Conservation (phyloP, 2,329 filamentous ascomycete species). For the Aurifilum marmelostoma region DNA sequence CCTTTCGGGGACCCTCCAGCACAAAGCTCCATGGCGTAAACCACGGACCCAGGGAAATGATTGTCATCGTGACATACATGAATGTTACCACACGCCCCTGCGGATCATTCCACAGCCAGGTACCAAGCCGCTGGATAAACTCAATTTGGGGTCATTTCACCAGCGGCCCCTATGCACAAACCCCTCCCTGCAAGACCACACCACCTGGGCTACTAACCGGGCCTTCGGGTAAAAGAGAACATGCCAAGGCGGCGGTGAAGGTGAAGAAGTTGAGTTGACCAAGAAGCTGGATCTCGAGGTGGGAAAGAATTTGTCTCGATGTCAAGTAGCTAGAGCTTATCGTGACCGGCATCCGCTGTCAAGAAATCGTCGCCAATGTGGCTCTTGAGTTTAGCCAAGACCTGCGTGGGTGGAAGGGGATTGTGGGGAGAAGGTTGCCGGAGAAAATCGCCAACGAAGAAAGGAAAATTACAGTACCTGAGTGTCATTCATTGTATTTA, state of each 20-base stretch:
- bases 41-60: neutral
- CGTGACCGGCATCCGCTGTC: neutral
- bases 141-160: neutral
- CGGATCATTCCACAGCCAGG: constrained; percentile 17
- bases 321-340: neutral
- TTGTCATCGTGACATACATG: neutral
- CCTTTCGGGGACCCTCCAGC: neutral
- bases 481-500: constrained; percentile 21
- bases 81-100: neutral
- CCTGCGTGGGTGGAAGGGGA: neutral
- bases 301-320: neutral
- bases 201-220: constrained; percentile 9
- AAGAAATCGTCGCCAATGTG: neutral
- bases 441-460: neutral
- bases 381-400: constrained; percentile 13
- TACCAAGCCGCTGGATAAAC: constrained; percentile 22
- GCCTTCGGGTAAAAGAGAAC: constrained; percentile 22
- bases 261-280: neutral
- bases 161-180: neutral
- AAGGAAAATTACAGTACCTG: neutral
- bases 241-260: neutral
- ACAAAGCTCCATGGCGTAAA: neutral
- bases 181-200: neutral
- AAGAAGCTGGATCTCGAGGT: neutral
- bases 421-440: constrained; percentile 13